phyloP scores from a whole-genome alignment of 1,284 basidiomycete genomes.

The Fistulina hepatica region DNA sequence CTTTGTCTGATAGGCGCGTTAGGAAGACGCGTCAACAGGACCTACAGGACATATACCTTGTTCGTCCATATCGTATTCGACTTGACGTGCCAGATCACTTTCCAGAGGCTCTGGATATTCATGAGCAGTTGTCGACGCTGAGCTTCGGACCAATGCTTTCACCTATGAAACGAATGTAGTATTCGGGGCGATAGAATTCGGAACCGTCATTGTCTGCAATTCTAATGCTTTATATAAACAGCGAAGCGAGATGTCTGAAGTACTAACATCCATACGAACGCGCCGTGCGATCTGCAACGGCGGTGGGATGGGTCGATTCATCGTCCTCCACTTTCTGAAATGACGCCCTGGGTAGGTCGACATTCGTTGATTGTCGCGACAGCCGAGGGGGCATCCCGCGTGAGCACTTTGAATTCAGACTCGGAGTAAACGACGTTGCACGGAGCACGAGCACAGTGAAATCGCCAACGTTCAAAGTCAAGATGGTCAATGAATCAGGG shows the following conservation, averaged over 20 bases:
- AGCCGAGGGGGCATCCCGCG: too few relatives aligned
- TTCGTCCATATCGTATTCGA: conserved; percentile 99
- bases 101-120: conserved; percentile 74
- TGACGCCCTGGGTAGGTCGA: too few relatives aligned
- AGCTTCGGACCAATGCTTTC: conserved; percentile 16
- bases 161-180: conserved; percentile 90
- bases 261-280: conserved; percentile 51
- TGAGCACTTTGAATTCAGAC: too few relatives aligned
- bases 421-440: too few relatives aligned
- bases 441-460: too few relatives aligned
- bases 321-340: conserved; percentile 53
- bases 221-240: conserved; percentile 9
- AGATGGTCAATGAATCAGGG: too few relatives aligned
- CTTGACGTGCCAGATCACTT: conserved; percentile 82
- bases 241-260: neutral
- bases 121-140: neutral
- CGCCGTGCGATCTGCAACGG: conserved; percentile 42
- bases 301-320: conserved; percentile 39
- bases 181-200: conserved; percentile 66
- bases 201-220: conserved; percentile 68
- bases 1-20: conserved; percentile 56
- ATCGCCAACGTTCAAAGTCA: too few relatives aligned
- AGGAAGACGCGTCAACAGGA: conserved; percentile 2
- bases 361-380: too few relatives aligned
- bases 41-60: conserved; percentile 56